Percentiles rank a stretch among this genome's conserved stretches.
Conservation (phyloP, 148 eudicot genomes). For the Amaranthus palmeri region DNA sequence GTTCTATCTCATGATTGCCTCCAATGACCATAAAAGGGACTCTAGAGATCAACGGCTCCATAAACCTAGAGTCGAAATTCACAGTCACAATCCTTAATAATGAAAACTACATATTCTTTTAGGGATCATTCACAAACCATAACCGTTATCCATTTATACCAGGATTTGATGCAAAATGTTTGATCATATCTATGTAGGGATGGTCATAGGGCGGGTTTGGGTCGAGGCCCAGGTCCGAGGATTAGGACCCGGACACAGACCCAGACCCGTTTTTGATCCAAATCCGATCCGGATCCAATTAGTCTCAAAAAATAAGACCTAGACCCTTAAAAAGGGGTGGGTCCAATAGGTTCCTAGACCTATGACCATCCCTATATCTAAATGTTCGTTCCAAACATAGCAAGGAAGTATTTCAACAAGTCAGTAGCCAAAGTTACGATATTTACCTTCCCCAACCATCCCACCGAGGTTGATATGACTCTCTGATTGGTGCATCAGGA, state of each 20-base stretch:
- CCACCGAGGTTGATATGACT: slow-evolving; percentile 92
- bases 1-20: slow-evolving; percentile 98
- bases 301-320: too few relatives aligned
- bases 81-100: neutral
- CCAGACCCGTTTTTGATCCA: neutral
- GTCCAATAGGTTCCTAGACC: too few relatives aligned
- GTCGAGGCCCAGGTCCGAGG: too few relatives aligned
- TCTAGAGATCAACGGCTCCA: slow-evolving; percentile 76
- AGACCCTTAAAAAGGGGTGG: too few relatives aligned
- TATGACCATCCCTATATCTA: neutral
- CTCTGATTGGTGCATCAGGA: slow-evolving; percentile 80
- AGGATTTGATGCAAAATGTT: neutral
- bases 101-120: neutral
- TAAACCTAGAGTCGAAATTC: slow-evolving; percentile 45
- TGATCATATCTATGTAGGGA: neutral
- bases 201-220: too few relatives aligned
- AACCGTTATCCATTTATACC: neutral
- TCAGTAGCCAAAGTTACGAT: neutral
- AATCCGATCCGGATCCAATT: too few relatives aligned
- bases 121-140: neutral
- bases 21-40: slow-evolving; percentile 90
- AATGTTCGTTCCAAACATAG: neutral
- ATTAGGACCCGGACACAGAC: too few relatives aligned
- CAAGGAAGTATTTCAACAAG: neutral
- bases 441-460: slow-evolving; percentile 95